Percentiles rank a stretch among this genome's conserved stretches.
Conservation (phyloP, 257 asterid genomes). For the Solanum virginianum region DNA sequence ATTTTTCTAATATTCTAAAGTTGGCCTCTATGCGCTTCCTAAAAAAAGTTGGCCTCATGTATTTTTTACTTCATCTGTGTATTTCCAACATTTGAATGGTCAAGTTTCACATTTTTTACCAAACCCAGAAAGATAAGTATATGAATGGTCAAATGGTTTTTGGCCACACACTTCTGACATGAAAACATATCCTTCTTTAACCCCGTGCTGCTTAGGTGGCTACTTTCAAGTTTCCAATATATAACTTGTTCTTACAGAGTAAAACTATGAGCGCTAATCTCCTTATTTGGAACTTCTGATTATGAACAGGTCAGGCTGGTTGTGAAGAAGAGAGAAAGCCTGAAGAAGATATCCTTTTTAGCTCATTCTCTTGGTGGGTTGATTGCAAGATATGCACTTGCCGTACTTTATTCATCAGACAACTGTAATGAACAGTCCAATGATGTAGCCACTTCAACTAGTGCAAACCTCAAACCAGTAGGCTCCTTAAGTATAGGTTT, state of each 20-base stretch:
- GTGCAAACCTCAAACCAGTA: conserved; percentile 9
- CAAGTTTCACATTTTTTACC: not conserved
- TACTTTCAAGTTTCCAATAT: not conserved
- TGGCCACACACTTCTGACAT: not conserved
- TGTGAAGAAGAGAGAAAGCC: conserved; percentile 47
- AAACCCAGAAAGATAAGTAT: not conserved
- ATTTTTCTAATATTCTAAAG: not conserved
- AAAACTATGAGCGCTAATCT: not conserved
- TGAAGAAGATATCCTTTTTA: conserved; percentile 64
- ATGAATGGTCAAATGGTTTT: not conserved
- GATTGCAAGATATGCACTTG: conserved; percentile 69
- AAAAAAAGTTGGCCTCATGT: not conserved
- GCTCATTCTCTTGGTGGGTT: conserved; percentile 91
- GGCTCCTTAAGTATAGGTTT: conserved; percentile 26
- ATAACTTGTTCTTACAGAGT: not conserved
- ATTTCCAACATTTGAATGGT: not conserved
- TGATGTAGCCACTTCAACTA: conserved; percentile 13
- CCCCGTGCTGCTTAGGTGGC: not conserved
- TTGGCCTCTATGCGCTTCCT: not conserved
- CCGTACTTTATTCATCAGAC: conserved; percentile 38
- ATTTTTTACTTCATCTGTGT: not conserved
- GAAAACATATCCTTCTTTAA: not conserved
- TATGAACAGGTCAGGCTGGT: conserved; percentile 41
- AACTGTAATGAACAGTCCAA: conserved; percentile 9
- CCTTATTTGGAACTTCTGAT: not conserved